A percentile compares a stretch with the other conserved stretches of the same genome.
Evolutionary conservation across 352 stramenopile species (phyloP).

Genomic region (Globisporangium acanthophoron): DNA sequence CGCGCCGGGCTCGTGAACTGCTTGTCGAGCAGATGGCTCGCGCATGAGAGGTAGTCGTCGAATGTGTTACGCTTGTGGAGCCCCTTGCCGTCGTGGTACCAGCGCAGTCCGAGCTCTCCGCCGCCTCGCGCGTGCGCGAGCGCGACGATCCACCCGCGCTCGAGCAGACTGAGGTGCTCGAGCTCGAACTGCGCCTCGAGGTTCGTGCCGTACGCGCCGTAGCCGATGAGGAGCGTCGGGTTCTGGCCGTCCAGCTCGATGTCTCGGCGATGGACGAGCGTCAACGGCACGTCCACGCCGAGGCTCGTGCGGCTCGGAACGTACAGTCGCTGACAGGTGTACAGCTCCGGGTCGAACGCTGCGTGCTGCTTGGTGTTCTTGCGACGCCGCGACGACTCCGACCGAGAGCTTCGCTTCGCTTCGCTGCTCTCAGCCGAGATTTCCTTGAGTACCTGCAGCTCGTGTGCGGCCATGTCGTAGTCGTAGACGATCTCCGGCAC

Average conservation of each 20-base stretch:
- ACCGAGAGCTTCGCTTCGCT: neutral
- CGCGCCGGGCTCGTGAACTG: conserved; percentile 54
- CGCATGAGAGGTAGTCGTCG: conserved; percentile 74
- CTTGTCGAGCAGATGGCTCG: conserved; percentile 49
- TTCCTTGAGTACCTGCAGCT: conserved; percentile 53
- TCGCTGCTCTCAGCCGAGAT: conserved; percentile 19
- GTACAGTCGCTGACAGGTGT: conserved; percentile 33
- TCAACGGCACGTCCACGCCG: conserved; percentile 56
- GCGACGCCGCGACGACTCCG: neutral
- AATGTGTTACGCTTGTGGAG: conserved; percentile 85
- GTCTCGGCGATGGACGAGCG: conserved; percentile 66
- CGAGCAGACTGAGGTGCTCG: conserved; percentile 75
- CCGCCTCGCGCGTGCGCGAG: conserved; percentile 89
- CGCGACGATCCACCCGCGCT: conserved; percentile 86
- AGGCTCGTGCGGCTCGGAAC: conserved; percentile 36
- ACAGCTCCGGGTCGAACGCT: conserved; percentile 22
- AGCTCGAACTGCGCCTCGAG: conserved; percentile 85
- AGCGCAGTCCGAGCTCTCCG: conserved; percentile 79
- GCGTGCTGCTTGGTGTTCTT: neutral
- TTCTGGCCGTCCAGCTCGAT: conserved; percentile 49
- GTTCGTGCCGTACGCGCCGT: conserved; percentile 87
- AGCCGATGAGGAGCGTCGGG: conserved; percentile 83
- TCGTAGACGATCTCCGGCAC: conserved; percentile 76
- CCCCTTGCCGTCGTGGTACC: conserved; percentile 81
- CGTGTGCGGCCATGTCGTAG: conserved; percentile 53